Conservation (phyloP, 2,329 filamentous ascomycete species). For the Hypoxylon sp. region DNA sequence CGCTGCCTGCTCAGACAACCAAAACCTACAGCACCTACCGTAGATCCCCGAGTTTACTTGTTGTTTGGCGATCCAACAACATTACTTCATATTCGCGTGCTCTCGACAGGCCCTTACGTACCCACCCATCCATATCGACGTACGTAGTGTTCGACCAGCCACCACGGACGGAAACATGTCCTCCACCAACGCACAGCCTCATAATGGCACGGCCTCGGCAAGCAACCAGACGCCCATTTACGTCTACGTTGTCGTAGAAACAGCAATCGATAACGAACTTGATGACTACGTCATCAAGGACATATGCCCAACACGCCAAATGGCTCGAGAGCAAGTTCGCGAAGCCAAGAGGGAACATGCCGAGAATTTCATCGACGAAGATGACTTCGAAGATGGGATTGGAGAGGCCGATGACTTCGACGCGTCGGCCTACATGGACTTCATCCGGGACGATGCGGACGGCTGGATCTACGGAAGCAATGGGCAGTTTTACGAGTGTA, state of each 20-base stretch:
- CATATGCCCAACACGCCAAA: background rate
- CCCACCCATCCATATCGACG: too few relatives aligned
- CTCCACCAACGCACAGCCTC: background rate
- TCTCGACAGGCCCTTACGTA: too few relatives aligned
- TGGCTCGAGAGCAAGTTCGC: background rate
- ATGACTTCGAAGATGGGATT: background rate
- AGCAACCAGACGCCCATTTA: background rate
- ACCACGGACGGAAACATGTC: background rate
- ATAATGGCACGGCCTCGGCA: background rate
- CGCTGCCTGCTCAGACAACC: too few relatives aligned
- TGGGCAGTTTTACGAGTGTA: background rate
- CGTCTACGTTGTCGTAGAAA: background rate
- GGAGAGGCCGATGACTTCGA: background rate
- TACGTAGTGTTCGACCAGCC: too few relatives aligned
- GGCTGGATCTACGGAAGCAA: background rate
- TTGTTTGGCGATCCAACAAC: too few relatives aligned
- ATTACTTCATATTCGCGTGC: too few relatives aligned
- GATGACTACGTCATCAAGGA: background rate
- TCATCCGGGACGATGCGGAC: background rate
- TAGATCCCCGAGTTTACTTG: too few relatives aligned
- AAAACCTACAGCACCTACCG: too few relatives aligned
- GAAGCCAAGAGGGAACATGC: background rate
- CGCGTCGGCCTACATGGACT: background rate
- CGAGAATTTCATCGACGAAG: background rate
- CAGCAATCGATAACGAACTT: background rate